Conservation (phyloP, 352 stramenopile species). For the Aphanomyces astaci region DNA sequence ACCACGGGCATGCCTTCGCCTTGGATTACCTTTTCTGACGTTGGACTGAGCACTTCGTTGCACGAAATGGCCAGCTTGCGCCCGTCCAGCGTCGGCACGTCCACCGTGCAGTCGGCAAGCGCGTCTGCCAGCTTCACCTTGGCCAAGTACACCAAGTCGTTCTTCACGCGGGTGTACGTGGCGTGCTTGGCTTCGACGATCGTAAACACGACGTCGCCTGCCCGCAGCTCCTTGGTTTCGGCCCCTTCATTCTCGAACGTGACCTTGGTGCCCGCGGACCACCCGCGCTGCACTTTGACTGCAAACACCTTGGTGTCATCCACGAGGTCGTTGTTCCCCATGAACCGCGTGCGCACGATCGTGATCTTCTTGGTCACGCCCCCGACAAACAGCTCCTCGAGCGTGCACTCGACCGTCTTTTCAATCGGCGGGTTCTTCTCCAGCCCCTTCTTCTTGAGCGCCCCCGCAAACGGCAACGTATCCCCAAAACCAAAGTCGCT, state of each 20-base stretch:
- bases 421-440: constrained; percentile 73
- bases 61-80: constrained; percentile 89
- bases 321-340: constrained; percentile 45
- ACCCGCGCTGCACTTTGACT: constrained; percentile 88
- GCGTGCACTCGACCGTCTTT: constrained; percentile 58
- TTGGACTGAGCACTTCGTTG: constrained; percentile 87
- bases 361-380: constrained; percentile 80
- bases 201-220: constrained; percentile 92
- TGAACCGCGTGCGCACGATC: constrained; percentile 71
- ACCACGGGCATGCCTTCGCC: constrained; percentile 93
- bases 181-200: constrained; percentile 79
- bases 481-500: constrained; percentile 86
- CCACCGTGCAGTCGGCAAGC: constrained; percentile 89
- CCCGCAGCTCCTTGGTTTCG: constrained; percentile 86
- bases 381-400: constrained; percentile 89
- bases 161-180: constrained; percentile 85
- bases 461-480: constrained; percentile 73
- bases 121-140: constrained; percentile 94
- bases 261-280: constrained; percentile 93
- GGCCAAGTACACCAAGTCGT: constrained; percentile 89
- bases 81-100: constrained; percentile 94
- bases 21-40: constrained; percentile 85
- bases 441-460: constrained; percentile 58
- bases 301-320: constrained; percentile 80
- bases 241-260: constrained; percentile 91